phyloP scores from a whole-genome alignment of 352 stramenopile species.

The Globisporangium radiosum region DNA sequence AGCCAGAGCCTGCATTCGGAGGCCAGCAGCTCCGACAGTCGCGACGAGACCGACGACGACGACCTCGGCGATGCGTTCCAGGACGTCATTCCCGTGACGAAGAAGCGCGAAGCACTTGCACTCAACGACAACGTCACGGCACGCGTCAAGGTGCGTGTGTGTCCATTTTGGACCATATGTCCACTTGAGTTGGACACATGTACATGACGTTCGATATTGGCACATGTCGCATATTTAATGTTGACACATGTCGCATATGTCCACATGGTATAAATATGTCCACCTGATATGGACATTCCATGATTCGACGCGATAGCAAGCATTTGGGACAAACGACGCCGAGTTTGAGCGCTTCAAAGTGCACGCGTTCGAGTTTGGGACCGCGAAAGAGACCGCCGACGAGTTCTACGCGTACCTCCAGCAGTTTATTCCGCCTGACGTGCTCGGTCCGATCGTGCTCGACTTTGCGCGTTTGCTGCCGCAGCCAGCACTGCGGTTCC shows the following conservation, averaged over 20 bases:
- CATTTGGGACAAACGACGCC: constrained; percentile 40
- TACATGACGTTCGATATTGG: background rate
- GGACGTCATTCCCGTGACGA: constrained; percentile 71
- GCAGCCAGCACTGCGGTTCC: constrained; percentile 50
- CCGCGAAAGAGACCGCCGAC: constrained; percentile 48
- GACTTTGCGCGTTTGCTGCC: constrained; percentile 77
- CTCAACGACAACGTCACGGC: constrained; percentile 78
- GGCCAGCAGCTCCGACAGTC: constrained; percentile 45
- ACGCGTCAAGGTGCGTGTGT: constrained; percentile 36
- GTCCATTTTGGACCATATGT: background rate
- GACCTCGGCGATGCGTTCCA: constrained; percentile 42
- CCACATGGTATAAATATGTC: too few relatives aligned
- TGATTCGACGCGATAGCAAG: background rate
- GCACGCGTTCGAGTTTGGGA: constrained; percentile 70
- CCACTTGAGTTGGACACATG: background rate
- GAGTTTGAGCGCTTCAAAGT: constrained; percentile 78
- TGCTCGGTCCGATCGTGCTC: constrained; percentile 64
- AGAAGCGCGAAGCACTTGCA: constrained; percentile 60
- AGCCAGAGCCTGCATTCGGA: constrained; percentile 27
- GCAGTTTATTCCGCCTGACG: constrained; percentile 37
- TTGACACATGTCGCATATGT: too few relatives aligned
- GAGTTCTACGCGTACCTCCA: constrained; percentile 68
- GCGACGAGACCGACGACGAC: constrained; percentile 41
- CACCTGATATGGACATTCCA: too few relatives aligned
- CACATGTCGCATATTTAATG: too few relatives aligned